Base-by-base conservation (phyloP, 331 rosid species). In the Ulmus americana region DNA sequence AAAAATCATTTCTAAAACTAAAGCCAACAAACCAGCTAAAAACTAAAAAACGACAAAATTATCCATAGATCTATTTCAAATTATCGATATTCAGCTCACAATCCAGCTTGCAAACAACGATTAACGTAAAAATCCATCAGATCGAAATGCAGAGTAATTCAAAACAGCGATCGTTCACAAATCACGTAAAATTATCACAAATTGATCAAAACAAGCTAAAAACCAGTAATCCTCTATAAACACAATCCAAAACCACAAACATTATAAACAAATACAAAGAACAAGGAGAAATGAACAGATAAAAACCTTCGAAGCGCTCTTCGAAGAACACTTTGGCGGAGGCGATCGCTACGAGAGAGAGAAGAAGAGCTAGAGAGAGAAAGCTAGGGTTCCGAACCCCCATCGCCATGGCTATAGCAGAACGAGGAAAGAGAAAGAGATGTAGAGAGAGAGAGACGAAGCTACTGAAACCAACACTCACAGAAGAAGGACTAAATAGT, bases 271-370 rank as follows among this genome's bases (percentile, higher is more conserved):
- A 14, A 12, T 51, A 46, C n/a, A 8, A 28, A 43, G 52, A 8
- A 43, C 10, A 9, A 14, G 38, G 5, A 39, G 43, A 53, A 40
- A 20, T 55, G 47, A 43, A 16, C 39, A 13, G 61, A 9, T 10
- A 10, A 6, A 73, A 84, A 94, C 99, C 99, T 0, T 90, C 83
- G 61, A 94, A 94, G 48, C 95, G 95, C 35, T 94, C 99, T 72
- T 94, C 99, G 76, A 94, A 90, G 84, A 82, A 82, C 18, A 89
- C 91, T 65, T 82, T 94, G 11, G 98, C 97, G 2, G 95, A 87
- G 53, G 86, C 84, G 76, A 82, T 13, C 2, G 90, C 78, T 39
- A 90, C 55, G 10, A 87, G 77, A 6, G 90, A 85, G 48, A 90
- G 68, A 8, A 90, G 71, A 10, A 87, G 70, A 77, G 80, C 16